Base-by-base conservation (phyloP, 78 protist species). In the Neovahlkampfia damariscottae region DNA sequence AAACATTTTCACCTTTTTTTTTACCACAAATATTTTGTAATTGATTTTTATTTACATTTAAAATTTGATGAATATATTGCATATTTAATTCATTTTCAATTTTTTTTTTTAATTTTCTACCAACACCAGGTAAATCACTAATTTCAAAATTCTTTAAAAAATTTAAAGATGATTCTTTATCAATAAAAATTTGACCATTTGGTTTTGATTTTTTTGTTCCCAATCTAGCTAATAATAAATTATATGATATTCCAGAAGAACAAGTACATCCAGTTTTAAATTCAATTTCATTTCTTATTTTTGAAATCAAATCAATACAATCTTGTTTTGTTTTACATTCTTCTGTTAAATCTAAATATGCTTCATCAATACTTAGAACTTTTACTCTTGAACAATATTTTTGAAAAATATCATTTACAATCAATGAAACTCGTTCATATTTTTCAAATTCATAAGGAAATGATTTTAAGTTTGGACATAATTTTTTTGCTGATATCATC, bases 391-490 rank as follows among this genome's bases (percentile, higher is more conserved):
- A 1, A 10, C 77, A n/a, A 41, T 2, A 5, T 28, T 2, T 5
- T 27, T 31, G 7, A 5, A 79, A 32, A 32, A 50, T 1, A 6
- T 4, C 5, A 8, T 71, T 70, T 9, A 79, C 8, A n/a, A 10
- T 6, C 66, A 36, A 1, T 5, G 70, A 7, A 19, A 37, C 73
- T 36, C 0, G 40, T 28, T 41, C 8, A 73, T 80, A 80, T 35
- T 1, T 1, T 10, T 39, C 77, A 38, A 73, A 73, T n/a, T 40
- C 78, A 30, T 80, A 80, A 3, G 84, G 84, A 29, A 80, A 10
- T 0, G 59, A 36, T 31, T 6, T 19, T n/a, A 73, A 62, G 3
- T 34, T 9, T 28, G 77, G 78, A 3, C 77, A 71, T 7, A 1
- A 32, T 30, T 5, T 28, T 32, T 2, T 68, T 29, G 78, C 78